Evolutionary conservation across 208 protist species (phyloP), one percentile per base, ranked within the genome.

Genomic region (Endotrypanum monterogeii): DNA sequence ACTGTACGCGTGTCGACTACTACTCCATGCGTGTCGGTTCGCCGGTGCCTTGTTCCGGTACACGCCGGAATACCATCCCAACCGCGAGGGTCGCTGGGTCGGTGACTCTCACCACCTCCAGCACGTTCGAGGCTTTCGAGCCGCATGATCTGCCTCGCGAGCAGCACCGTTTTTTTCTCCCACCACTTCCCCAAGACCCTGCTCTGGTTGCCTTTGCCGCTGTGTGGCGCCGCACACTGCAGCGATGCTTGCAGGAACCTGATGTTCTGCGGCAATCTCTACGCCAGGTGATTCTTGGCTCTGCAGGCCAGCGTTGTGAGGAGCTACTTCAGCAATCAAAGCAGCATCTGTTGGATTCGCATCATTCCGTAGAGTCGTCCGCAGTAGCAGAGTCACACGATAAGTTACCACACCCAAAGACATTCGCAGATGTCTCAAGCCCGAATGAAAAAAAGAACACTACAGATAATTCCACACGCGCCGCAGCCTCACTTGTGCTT

Each of bases 151-250:
- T 69, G 23, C 72, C 65, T 6, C 83, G 78, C 11, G 63, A 32
- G n/a, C 52, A 79, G 52, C 87, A 91, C 41, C 73, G 75, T 7
- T 89, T 94, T 39, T 37, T 25, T 5, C 81, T 94, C 20, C 79
- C 89, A 16, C 86, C 89, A 20, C 71, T 94, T 5, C 84, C 84
- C n/a, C 79, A 77, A 14, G 89, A 94, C 61, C 78, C 81, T 1
- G 72, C 87, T 18, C 52, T 82, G n/a, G 39, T 76, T 8, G 74
- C 76, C 37, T 91, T 89, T 68, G 32, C 82, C 39, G 83, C 76
- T 11, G 77, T 88, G 67, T 91, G 89, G 84, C 76, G 86, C 23
- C 72, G 74, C 8, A 82, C 82, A 23, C 63, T 94, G 60, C 65
- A 68, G 6, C 67, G 63, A 6, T 89, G 83, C 58, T 63, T 83